phyloP scores from a whole-genome alignment of 306 rosid genomes.

The Rubus idaeus region DNA sequence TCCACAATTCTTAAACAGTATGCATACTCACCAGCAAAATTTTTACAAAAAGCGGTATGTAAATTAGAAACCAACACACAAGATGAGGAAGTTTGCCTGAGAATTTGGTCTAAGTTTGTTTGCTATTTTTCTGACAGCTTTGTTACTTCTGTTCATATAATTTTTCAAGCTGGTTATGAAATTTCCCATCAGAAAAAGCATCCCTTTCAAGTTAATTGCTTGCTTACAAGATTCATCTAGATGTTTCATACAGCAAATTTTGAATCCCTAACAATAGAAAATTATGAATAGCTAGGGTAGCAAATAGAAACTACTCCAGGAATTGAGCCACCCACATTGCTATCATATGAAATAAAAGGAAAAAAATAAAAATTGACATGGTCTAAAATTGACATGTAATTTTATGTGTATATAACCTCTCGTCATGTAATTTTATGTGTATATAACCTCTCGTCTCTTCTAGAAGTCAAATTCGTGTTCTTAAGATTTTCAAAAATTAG shows the following conservation, averaged over 20 bases:
- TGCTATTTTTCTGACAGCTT: not conserved
- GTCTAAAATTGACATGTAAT: not conserved
- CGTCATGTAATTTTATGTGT: too few species aligned
- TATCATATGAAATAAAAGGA: not conserved
- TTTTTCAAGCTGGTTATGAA: not conserved
- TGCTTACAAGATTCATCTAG: not conserved
- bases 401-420: too few species aligned
- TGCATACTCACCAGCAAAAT: too few species aligned
- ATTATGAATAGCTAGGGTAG: not conserved
- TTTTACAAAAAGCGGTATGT: not conserved
- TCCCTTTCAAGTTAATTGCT: not conserved
- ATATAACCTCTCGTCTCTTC: not conserved
- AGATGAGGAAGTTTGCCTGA: not conserved
- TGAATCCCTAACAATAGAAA: not conserved
- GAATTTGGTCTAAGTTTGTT: not conserved
- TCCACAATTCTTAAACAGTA: not conserved
- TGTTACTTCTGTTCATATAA: not conserved
- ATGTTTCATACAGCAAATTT: not conserved
- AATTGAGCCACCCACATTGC: not conserved
- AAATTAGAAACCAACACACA: not conserved
- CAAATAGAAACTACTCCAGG: not conserved
- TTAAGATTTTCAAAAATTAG: not conserved
- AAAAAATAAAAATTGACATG: not conserved
- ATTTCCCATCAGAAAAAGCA: not conserved
- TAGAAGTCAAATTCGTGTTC: slow-evolving; percentile 4